These are phyloP conservation scores for Mortierella sp. DNA, from an alignment of 371 early-diverging fungal genomes.

Conservation along the genomic window DNA sequence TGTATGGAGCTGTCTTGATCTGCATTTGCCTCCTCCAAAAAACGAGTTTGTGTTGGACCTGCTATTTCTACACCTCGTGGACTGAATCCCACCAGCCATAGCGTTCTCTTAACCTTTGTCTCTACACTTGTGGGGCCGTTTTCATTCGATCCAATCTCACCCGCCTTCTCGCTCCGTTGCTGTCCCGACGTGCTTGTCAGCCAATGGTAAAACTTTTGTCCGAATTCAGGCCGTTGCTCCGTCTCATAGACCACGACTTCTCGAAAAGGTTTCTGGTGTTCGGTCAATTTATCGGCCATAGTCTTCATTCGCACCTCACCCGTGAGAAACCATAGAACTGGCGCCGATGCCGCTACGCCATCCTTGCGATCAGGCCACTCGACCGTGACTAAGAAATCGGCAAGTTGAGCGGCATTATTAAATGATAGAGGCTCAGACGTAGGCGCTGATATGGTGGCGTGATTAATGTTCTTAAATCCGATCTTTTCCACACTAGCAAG, in stretches of 20 bases:
- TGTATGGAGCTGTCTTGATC: background rate
- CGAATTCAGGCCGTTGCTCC: conserved; percentile 22
- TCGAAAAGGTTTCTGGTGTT: conserved; percentile 16
- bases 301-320: conserved; percentile 45
- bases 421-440: conserved; percentile 2
- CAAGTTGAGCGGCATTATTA: conserved; percentile 27
- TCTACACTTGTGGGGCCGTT: background rate
- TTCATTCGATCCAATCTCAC: background rate
- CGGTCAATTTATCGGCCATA: conserved; percentile 17
- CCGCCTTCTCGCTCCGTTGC: background rate
- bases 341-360: background rate
- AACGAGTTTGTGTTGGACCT: background rate
- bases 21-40: background rate
- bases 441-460: background rate
- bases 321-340: conserved; percentile 39
- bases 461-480: conserved; percentile 36
- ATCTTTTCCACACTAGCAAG: conserved; percentile 17
- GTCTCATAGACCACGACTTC: conserved; percentile 40
- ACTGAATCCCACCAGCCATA: conserved; percentile 44
- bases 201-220: conserved; percentile 13
- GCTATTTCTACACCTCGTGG: conserved; percentile 41
- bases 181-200: background rate
- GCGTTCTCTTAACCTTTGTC: background rate
- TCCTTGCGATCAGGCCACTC: conserved; percentile 20
- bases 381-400: conserved; percentile 25